A percentile compares a stretch with the other conserved stretches of the same genome.
Evolutionary conservation across 2,329 filamentous ascomycete species (phyloP).

Genomic region (Fusarium sp.): DNA sequence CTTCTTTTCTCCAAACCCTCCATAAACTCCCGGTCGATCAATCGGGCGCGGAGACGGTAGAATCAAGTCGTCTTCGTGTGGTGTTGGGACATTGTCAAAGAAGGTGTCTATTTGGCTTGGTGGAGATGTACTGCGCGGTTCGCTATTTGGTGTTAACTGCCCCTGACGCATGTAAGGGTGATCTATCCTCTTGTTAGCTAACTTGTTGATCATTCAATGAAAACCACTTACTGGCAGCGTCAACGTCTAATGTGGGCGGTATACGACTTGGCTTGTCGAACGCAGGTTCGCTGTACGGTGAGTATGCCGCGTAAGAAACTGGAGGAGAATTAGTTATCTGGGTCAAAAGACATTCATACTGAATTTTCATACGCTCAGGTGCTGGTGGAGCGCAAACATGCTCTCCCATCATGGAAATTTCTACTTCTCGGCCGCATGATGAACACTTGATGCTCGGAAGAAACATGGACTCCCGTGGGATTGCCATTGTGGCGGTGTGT

Average conservation of each 20-base stretch:
- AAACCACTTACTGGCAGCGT: conserved; percentile 61
- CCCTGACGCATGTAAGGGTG: conserved; percentile 64
- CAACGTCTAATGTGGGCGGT: conserved; percentile 63
- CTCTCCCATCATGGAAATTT: conserved; percentile 87
- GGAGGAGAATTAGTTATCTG: conserved; percentile 14
- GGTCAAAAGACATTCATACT: conserved; percentile 4
- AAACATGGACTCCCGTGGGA: conserved; percentile 72
- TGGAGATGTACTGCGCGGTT: conserved; percentile 68
- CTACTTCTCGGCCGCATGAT: conserved; percentile 78
- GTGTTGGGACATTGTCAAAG: conserved; percentile 58
- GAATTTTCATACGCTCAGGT: conserved; percentile 58
- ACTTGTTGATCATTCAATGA: conserved; percentile 1
- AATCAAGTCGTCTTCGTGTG: conserved; percentile 54
- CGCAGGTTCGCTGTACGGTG: conserved; percentile 43
- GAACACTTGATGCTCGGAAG: conserved; percentile 91
- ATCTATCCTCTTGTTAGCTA: conserved; percentile 57
- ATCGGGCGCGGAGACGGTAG: conserved; percentile 52
- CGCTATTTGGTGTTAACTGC: conserved; percentile 72
- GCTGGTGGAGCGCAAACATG: conserved; percentile 73
- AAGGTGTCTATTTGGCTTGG: conserved; percentile 63
- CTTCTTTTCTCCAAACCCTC: conserved; percentile 57
- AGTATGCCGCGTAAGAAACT: conserved; percentile 51
- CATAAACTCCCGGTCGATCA: conserved; percentile 61
- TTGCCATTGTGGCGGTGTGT: conserved; percentile 55
- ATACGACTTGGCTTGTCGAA: conserved; percentile 54